These are phyloP conservation scores for Umbelopsis sp. DNA, from an alignment of 192 early-diverging fungal genomes.

Conservation along the genomic window DNA sequence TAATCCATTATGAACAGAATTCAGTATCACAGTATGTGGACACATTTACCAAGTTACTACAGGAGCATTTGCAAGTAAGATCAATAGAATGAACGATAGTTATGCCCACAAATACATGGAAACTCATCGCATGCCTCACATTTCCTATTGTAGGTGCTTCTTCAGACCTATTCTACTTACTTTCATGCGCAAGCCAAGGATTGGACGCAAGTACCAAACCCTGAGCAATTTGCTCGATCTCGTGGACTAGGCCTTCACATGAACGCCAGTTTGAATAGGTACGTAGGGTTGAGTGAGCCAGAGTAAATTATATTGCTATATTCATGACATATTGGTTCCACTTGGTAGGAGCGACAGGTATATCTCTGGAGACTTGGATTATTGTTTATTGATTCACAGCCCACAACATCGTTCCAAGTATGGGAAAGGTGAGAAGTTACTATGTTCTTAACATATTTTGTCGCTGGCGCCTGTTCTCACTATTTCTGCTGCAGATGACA, in stretches of 20 bases:
- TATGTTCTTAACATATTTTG: no score
- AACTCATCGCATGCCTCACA: neutral
- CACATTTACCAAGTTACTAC: constrained; percentile 39
- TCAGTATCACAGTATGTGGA: constrained; percentile 19
- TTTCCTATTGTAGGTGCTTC: constrained; percentile 28
- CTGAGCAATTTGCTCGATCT: constrained; percentile 23
- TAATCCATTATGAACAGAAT: neutral
- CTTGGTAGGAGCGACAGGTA: neutral
- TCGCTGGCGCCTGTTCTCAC: no score
- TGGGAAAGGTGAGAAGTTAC: constrained; percentile 16
- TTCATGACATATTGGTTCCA: neutral
- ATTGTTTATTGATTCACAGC: constrained; percentile 30
- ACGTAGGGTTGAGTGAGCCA: constrained; percentile 6
- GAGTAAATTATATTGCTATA: neutral
- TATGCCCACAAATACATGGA: neutral
- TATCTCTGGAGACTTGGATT: constrained; percentile 23
- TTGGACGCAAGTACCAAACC: constrained; percentile 13
- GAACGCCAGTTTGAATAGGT: constrained; percentile 14
- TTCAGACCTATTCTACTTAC: constrained; percentile 13
- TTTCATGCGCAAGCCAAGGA: constrained; percentile 23
- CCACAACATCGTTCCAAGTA: constrained; percentile 51
- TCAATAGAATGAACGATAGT: no score
- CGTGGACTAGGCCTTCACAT: constrained; percentile 30
- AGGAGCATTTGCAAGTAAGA: constrained; percentile 47
- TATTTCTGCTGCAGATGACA: constrained; percentile 38